Evolutionary conservation across 106 monocot genomes (phyloP), one percentile per base, ranked within the genome.

Genomic region (Xerophyta viscosa): DNA sequence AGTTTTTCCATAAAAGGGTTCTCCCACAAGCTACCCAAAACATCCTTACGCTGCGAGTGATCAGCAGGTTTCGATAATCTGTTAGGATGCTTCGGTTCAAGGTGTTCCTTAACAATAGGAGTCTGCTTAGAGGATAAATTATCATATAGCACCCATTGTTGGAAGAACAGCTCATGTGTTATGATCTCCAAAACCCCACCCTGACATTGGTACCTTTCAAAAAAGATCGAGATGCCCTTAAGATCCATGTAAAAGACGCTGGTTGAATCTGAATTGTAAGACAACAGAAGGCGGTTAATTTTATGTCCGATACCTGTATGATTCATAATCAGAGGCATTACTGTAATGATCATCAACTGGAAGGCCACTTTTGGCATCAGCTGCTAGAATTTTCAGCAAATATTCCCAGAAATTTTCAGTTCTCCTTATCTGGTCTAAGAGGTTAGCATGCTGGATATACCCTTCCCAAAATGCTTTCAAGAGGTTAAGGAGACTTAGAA

Each of bases 401-500:
- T 73, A 28, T 42, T 82, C 68, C 86, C 91, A 91, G 66, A 91
- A 82, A 24, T 11, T 31, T 41, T 52, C 36, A 41, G 81, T 72
- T 23, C 49, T 63, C 64, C 78, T 76, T 7, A 82, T 31, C 49
- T 48, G 76, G 47, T 78, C 75, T 52, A 86, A 20, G 5, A 79
- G 70, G 41, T 61, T 58, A 0, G 66, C 48, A 72, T 82, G 82
- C 26, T 72, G 82, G 30, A 37, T 29, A 61, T 66, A 71, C 19
- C 79, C 69, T 63, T 91, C 76, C 91, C 91, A 91, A 27, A 91
- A 61, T 60, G 86, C 63, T 65, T 82, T 82, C 15, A 91, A 31
- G 21, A 91, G 43, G 17, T 69, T 75, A 20, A 91, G 66, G 19
- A 76, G 41, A 62, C 72, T 64, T 15, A 72, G 49, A 26, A 86